A percentile compares a stretch with the other conserved stretches of the same genome.
Conservation (phyloP, 345 rosid species). For the Corchorus olitorius region DNA sequence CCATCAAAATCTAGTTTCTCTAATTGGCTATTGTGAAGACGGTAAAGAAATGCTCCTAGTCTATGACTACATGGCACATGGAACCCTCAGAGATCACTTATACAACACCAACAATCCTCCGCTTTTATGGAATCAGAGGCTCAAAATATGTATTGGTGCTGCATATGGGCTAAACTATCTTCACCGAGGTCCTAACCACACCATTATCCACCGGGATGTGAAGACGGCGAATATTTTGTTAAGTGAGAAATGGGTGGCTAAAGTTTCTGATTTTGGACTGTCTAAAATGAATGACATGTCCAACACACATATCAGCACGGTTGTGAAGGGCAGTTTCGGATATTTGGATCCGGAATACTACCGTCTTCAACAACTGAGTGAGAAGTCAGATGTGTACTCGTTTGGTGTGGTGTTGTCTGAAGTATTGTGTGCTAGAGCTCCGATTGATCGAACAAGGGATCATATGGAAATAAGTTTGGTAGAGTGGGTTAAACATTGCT, state of each 20-base stretch:
- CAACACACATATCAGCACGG: conserved; percentile 44
- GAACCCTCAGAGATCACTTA: conserved; percentile 36
- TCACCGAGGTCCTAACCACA: conserved; percentile 37
- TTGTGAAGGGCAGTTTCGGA: conserved; percentile 3
- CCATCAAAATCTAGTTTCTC: background rate
- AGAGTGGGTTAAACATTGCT: conserved; percentile 41
- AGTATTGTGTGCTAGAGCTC: conserved; percentile 33
- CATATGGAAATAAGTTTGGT: conserved; percentile 41
- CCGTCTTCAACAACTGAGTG: background rate
- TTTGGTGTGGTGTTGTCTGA: conserved; percentile 8
- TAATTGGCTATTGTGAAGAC: background rate
- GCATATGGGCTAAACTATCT: conserved; percentile 44
- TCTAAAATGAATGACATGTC: conserved; percentile 40
- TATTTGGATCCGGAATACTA: background rate
- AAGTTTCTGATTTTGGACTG: conserved; percentile 43
- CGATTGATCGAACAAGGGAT: conserved; percentile 29
- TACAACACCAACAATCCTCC: conserved; percentile 37
- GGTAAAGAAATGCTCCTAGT: background rate
- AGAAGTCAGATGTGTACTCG: background rate
- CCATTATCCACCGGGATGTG: conserved; percentile 42
- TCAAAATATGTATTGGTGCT: conserved; percentile 40
- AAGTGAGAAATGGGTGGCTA: conserved; percentile 39
- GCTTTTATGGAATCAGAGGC: conserved; percentile 39
- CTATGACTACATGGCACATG: conserved; percentile 45
- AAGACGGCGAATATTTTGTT: conserved; percentile 41